Evolutionary conservation across 2,329 filamentous ascomycete genomes (phyloP), one percentile per base, ranked within the genome.

Genomic region (Alternaria tenuissima): DNA sequence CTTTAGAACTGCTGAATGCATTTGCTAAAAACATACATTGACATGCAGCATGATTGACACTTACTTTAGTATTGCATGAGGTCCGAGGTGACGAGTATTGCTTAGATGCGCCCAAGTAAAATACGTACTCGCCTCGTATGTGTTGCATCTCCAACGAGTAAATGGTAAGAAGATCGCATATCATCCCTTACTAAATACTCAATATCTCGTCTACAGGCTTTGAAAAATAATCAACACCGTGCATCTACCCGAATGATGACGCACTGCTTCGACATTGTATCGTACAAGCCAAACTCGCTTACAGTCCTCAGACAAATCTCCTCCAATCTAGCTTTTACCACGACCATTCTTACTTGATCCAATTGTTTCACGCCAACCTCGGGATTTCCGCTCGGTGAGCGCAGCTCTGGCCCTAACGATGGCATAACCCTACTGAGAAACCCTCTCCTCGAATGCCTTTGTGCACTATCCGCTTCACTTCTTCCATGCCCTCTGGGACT

Each of bases 251-350:
- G 56, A 24, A 77, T 62, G 44, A 75, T 71, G 11, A 77, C 63
- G 56, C 75, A 77, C 55, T 73, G 71, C 48, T 67, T 76, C 39
- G 69, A 70, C 71, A 77, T 70, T 1, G 76, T 77, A 62, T 77
- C 74, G 42, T 75, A 78, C 5, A 78, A 57, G 32, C 75, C 75
- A 63, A 78, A 78, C 26, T 76, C 74, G 53, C 65, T 76, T 52
- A 73, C 63, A 6, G 75, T 77, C 47, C 76, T 63, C 61, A 77
- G 60, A 36, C 71, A 75, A 16, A 77, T 67, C 51, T 77, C 73
- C 54, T 77, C 76, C 48, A 77, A 28, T 43, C 70, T 65, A 0
- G 65, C 75, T 32, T 68, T 71, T 1, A 74, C 70, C 36, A 71
- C 30, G n/a, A 77, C 70, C 55, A 67, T 47, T 5, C 65, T 68